Evolutionary conservation across 2,329 filamentous ascomycete genomes (phyloP).

Genomic region (Pseudopyrenochaeta lycopersici): DNA sequence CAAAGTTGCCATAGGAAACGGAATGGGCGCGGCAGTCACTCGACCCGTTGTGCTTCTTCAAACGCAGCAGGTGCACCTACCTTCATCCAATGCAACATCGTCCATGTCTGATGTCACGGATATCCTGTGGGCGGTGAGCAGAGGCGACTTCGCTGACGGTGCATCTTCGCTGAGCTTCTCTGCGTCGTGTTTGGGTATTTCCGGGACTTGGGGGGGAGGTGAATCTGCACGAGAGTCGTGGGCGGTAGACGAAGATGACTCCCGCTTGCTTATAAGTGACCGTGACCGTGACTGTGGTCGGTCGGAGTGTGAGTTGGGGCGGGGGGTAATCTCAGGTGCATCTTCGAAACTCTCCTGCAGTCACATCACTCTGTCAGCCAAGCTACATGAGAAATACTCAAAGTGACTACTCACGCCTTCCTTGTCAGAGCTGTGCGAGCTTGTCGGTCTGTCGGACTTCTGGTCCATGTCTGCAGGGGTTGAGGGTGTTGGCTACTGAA

Average conservation of each 20-base stretch:
- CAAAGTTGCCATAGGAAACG: background rate
- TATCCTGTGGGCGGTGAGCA: slow-evolving; percentile 62
- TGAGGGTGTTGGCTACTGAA: slow-evolving; percentile 17
- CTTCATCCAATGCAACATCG: slow-evolving; percentile 70
- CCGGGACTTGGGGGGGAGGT: slow-evolving; percentile 30
- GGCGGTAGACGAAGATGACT: slow-evolving; percentile 42
- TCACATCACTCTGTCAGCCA: slow-evolving; percentile 20
- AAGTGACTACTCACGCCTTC: slow-evolving; percentile 32
- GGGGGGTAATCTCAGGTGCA: slow-evolving; percentile 68
- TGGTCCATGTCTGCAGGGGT: slow-evolving; percentile 29
- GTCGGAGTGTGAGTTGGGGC: slow-evolving; percentile 52
- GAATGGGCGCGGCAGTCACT: slow-evolving; percentile 10
- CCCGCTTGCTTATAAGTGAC: slow-evolving; percentile 60
- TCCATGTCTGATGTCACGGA: slow-evolving; percentile 66
- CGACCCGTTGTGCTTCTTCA: slow-evolving; percentile 1
- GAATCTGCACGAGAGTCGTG: slow-evolving; percentile 33
- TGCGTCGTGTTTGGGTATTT: slow-evolving; percentile 16
- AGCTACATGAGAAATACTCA: background rate
- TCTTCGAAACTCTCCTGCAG: slow-evolving; percentile 82
- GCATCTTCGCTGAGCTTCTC: slow-evolving; percentile 19
- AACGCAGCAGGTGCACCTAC: slow-evolving; percentile 54
- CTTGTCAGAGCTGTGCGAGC: slow-evolving; percentile 43
- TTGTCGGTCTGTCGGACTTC: slow-evolving; percentile 34
- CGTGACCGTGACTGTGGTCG: slow-evolving; percentile 52
- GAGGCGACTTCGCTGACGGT: slow-evolving; percentile 59